A percentile compares a stretch with the other conserved stretches of the same genome.
phyloP scores from a whole-genome alignment of 495 filamentous ascomycete genomes.

The Staphylotrichum tortipilum region DNA sequence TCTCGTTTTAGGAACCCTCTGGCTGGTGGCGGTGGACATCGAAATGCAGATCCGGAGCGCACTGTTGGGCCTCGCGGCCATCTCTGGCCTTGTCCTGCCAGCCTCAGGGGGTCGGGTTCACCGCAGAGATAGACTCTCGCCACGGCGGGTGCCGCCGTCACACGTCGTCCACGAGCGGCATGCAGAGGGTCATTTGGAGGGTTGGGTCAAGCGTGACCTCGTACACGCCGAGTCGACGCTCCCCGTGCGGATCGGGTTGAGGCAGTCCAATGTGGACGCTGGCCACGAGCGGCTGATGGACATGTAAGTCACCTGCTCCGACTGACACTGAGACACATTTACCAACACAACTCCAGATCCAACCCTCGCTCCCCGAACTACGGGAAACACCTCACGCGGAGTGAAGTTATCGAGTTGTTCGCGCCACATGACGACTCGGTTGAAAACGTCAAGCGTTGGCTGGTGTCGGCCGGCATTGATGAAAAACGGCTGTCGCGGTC shows the following conservation, averaged over 20 bases:
- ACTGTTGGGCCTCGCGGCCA: not conserved
- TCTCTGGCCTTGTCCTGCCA: not conserved
- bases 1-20: not conserved
- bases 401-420: constrained; percentile 46
- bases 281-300: constrained; percentile 28
- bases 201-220: constrained; percentile 25
- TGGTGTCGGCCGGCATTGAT: constrained; percentile 42
- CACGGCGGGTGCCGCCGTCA: not conserved
- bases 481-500: constrained; percentile 15
- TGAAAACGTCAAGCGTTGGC: constrained; percentile 41
- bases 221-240: constrained; percentile 20
- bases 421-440: constrained; percentile 36
- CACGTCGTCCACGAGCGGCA: constrained; percentile 17
- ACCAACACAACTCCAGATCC: constrained; percentile 67
- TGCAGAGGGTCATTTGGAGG: constrained; percentile 9
- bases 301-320: constrained; percentile 13
- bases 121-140: not conserved
- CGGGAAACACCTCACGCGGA: constrained; percentile 43
- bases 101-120: not conserved
- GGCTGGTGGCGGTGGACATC: not conserved
- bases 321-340: constrained; percentile 41
- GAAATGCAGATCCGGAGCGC: not conserved
- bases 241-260: constrained; percentile 28
- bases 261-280: constrained; percentile 22
- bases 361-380: constrained; percentile 52